Evolutionary conservation across 2,329 filamentous ascomycete species (phyloP), one percentile per base, ranked within the genome.

Genomic region (Fusarium sp.): DNA sequence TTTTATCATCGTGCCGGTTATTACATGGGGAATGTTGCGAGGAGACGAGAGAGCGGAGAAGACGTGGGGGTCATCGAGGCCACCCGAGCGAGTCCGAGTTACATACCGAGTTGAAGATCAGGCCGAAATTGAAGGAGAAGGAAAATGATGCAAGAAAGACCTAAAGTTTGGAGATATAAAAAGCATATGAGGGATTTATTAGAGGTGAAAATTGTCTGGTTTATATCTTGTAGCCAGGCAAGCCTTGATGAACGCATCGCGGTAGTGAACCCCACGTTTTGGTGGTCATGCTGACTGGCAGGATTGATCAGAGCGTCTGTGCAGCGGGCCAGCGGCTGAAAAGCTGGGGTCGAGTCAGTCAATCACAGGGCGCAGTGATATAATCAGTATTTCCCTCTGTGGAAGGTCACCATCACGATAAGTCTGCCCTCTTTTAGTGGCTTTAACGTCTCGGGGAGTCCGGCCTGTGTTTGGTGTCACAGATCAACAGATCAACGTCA

Each of bases 401-500:
- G 21, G 29, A 33, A 55, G 39, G 54, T 33, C 25, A 45, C 15
- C 11, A 45, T n/a, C 11, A 25, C 36, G 25, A 43, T 43, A 33
- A 21, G 10, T 15, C 33, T 14, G 20, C 20, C 27, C 40, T 17
- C 18, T 35, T 29, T 23, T n/a, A 27, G 33, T 41, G 55, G 25
- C 41, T 45, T 23, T 5, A 40, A 55, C 27, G 33, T 31, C 15
- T 55, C 49, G 49, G 55, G 50, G 50, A 56, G 40, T 47, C 50
- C 50, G 29, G 36, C 13, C 21, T 35, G 27, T 40, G 35, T 27
- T 27, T 46, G 3, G n/a, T 21, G 35, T 35, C n/a, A 11, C 41
- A n/a, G 35, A 45, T 29, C 40, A 33, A 40, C 55, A 21, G 39
- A 45, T 45, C 49, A 11, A 31, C 29, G 27, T n/a, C 27, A 14